Evolutionary conservation across 495 filamentous ascomycete species (phyloP), one percentile per base, ranked within the genome.

Genomic region (Cenococcum geophilum): DNA sequence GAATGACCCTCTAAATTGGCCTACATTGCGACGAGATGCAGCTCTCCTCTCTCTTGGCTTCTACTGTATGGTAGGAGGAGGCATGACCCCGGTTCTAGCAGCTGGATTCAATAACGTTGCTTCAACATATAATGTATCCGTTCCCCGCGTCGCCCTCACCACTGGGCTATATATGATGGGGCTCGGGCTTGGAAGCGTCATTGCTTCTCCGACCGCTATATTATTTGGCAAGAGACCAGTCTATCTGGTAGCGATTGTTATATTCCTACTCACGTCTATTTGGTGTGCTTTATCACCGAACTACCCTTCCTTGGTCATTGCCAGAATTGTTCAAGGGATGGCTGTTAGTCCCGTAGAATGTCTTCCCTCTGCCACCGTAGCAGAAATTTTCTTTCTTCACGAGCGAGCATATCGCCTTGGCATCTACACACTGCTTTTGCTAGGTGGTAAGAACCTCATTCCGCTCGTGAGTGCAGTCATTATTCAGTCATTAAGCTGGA

Each of bases 81-180:
- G 92, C 36, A 96, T 95, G 80, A 96, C 92, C 0, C 87, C 92
- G 0, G 79, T 96, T 34, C 78, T 98, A 6, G 92, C 93, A 0
- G 93, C 93, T 3, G 93, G 92, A 5, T 97, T 98, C 73, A 84
- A 81, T 18, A 77, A 93, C 45, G 89, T 98, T 25, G 87, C 92
- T 18, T 59, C 75, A 0, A 83, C 81, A 2, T 96, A 89, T 68
- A 62, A 80, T 59, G 85, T 96, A 14, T 78, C 82, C 5, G 84
- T 88, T 14, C 79, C 89, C 32, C 72, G 81, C 62, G 92, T 97
- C 36, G 87, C 93, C 1, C 83, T 93, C 47, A 97, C 93, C 1
- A 96, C 93, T 0, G 93, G 93, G 0, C 74, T 98, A 14, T 97
- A 90, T 72, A 98, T 98, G 93, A 78, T 96, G 82, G 93, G 93